Evolutionary conservation across 2,329 filamentous ascomycete genomes (phyloP).

Genomic region (Xylaria sp.): DNA sequence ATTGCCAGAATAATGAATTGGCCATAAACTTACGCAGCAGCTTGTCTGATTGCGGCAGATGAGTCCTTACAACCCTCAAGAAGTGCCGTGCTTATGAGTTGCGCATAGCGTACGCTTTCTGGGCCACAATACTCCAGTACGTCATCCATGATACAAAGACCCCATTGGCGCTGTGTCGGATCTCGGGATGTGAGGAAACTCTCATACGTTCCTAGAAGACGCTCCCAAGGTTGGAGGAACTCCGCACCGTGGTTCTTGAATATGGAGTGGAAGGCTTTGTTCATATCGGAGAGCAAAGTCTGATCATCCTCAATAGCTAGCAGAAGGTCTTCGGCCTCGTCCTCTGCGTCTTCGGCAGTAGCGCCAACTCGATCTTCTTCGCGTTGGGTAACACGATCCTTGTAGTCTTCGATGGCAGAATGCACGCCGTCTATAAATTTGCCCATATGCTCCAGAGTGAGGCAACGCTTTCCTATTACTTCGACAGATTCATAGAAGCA

Average conservation of each 20-base stretch:
- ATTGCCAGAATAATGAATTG: neutral
- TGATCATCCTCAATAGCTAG: conserved; percentile 98
- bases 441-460: conserved; percentile 81
- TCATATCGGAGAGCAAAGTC: conserved; percentile 97
- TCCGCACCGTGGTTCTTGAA: conserved; percentile 93
- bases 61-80: conserved; percentile 86
- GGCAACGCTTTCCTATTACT: conserved; percentile 85
- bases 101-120: conserved; percentile 86
- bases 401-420: conserved; percentile 91
- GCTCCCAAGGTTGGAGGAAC: conserved; percentile 90
- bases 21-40: conserved; percentile 72
- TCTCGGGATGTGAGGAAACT: conserved; percentile 83
- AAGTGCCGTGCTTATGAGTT: conserved; percentile 87
- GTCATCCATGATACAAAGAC: conserved; percentile 98
- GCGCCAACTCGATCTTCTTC: conserved; percentile 79
- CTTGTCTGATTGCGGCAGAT: conserved; percentile 92
- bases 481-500: conserved; percentile 99
- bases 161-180: conserved; percentile 95
- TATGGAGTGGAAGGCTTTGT: conserved; percentile 98
- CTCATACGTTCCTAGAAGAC: conserved; percentile 85
- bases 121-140: conserved; percentile 96
- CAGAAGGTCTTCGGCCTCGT: conserved; percentile 85
- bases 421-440: conserved; percentile 88
- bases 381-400: conserved; percentile 82
- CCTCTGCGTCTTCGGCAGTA: conserved; percentile 87